Evolutionary conservation across 2,329 filamentous ascomycete species (phyloP).

Genomic region (Monosporascus sp.): DNA sequence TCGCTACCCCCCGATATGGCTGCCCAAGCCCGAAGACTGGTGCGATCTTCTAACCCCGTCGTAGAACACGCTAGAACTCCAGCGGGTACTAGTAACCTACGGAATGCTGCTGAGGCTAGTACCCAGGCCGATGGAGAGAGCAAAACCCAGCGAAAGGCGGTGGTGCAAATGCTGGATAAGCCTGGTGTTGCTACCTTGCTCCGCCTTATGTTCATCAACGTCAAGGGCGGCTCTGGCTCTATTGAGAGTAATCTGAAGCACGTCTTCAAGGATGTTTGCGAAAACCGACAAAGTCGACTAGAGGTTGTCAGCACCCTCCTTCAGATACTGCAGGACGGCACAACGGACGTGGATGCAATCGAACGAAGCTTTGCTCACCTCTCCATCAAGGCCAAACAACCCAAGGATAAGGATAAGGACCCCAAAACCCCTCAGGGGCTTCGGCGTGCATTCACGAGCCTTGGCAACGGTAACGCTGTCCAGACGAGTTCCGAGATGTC

Average conservation of each 20-base stretch:
- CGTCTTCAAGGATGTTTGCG: conserved; percentile 85
- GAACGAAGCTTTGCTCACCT: conserved; percentile 94
- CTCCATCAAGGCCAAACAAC: conserved; percentile 83
- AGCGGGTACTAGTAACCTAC: conserved; percentile 18
- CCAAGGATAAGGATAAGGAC: conserved; percentile 59
- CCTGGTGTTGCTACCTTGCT: conserved; percentile 91
- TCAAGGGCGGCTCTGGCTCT: conserved; percentile 81
- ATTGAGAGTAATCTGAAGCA: conserved; percentile 79
- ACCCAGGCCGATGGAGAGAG: conserved; percentile 35
- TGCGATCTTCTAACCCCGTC: conserved; percentile 32
- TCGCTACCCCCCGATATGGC: conserved; percentile 81
- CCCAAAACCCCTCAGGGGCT: conserved; percentile 74
- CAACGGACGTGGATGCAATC: conserved; percentile 84
- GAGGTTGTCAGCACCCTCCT: conserved; percentile 91
- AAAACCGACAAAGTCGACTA: conserved; percentile 91
- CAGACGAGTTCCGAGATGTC: conserved; percentile 79
- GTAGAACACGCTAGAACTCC: conserved; percentile 38
- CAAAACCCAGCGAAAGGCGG: conserved; percentile 70
- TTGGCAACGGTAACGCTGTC: conserved; percentile 37
- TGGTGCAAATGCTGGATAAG: conserved; percentile 96
- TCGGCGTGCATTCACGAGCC: conserved; percentile 67
- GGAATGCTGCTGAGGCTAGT: conserved; percentile 19
- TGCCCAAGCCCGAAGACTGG: conserved; percentile 73
- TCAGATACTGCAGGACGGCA: conserved; percentile 92
- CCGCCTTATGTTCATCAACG: conserved; percentile 90